Conservation (phyloP, 75 land plant genomes). For the Sequoiadendron giganteum region DNA sequence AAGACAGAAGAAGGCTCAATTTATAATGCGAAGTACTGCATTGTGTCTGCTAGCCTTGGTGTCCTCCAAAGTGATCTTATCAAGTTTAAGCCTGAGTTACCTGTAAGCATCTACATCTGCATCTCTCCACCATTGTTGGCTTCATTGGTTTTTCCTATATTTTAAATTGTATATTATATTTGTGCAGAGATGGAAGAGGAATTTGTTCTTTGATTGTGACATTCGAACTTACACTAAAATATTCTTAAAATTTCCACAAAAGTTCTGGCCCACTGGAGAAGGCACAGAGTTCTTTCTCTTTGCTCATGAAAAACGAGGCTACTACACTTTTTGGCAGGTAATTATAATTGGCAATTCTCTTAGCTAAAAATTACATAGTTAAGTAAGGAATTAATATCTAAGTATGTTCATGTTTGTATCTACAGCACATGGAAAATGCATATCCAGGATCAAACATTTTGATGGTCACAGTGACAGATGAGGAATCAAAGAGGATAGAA, state of each 20-base stretch:
- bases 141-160: no score
- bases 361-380: not conserved
- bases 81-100: conserved; percentile 62
- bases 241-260: conserved; percentile 56
- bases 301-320: conserved; percentile 55
- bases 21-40: conserved; percentile 61
- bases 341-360: not conserved
- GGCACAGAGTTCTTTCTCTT: conserved; percentile 61
- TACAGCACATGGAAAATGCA: conserved; percentile 59
- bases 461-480: conserved; percentile 74
- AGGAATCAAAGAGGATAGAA: conserved; percentile 69
- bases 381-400: not conserved
- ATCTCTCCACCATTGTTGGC: not conserved
- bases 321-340: conserved; percentile 72
- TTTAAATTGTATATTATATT: not conserved
- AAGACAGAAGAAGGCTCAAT: conserved; percentile 72
- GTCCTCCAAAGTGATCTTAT: conserved; percentile 81
- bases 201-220: conserved; percentile 46
- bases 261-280: conserved; percentile 56
- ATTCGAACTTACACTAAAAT: conserved; percentile 72
- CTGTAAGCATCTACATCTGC: conserved; percentile 29
- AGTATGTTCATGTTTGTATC: not conserved
- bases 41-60: conserved; percentile 77
- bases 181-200: conserved; percentile 50
- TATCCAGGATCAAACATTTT: conserved; percentile 58